Percentiles rank a stretch among this genome's conserved stretches.
phyloP scores from a whole-genome alignment of 257 asterid genomes.

The Linaria vulgaris region DNA sequence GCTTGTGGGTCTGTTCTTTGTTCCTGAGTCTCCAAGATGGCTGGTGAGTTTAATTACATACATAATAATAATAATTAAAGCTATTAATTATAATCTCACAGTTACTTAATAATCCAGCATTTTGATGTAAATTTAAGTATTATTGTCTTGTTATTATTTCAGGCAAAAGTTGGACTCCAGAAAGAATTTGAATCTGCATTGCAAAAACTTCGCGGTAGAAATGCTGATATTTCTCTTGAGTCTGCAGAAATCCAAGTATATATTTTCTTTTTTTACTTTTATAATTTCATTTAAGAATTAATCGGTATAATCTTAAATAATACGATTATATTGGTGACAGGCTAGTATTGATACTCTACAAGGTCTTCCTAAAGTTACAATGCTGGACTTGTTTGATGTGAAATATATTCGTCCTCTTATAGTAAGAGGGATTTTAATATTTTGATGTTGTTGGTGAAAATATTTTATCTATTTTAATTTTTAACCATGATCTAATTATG shows the following conservation, averaged over 20 bases:
- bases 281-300: too few relatives aligned
- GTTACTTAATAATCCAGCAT: too few relatives aligned
- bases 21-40: constrained; percentile 98
- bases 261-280: constrained; percentile 1
- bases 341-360: constrained; percentile 44
- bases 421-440: constrained; percentile 40
- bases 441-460: too few relatives aligned
- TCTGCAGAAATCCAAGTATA: constrained; percentile 72
- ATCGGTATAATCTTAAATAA: too few relatives aligned
- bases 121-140: too few relatives aligned
- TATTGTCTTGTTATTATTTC: too few relatives aligned
- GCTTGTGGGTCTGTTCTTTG: constrained; percentile 63
- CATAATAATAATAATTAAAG: too few relatives aligned
- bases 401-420: constrained; percentile 63
- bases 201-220: constrained; percentile 60
- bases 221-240: constrained; percentile 60
- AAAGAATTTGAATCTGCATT: constrained; percentile 69
- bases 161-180: constrained; percentile 76
- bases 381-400: constrained; percentile 50
- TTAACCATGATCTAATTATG: background rate
- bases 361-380: constrained; percentile 53
- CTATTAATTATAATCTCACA: too few relatives aligned
- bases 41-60: constrained; percentile 51
- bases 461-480: background rate
- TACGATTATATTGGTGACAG: constrained; percentile 37